Percentiles rank a stretch among this genome's conserved stretches.
These are phyloP conservation scores for Blumeria graminis DNA, from an alignment of 2,329 filamentous ascomycete species.

Conservation along the genomic window DNA sequence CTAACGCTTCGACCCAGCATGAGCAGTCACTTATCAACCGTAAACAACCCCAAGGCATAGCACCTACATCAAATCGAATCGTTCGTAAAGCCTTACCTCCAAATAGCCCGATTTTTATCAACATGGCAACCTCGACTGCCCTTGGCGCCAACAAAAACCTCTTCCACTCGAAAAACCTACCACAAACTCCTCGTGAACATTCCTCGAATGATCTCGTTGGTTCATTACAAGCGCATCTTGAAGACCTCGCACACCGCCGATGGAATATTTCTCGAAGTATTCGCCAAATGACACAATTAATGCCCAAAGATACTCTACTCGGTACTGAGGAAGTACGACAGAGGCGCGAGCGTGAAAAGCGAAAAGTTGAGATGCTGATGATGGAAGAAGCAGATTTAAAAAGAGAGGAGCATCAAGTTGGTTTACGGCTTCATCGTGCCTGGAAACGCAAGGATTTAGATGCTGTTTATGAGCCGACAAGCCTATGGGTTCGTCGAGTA, in stretches of 20 bases:
- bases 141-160: conserved; percentile 6
- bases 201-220: conserved; percentile 39
- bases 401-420: conserved; percentile 56
- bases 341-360: conserved; percentile 30
- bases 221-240: conserved; percentile 39
- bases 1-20: not conserved
- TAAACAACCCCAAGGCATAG: conserved; percentile 9
- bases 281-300: conserved; percentile 52
- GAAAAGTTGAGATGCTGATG: conserved; percentile 40
- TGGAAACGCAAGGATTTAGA: conserved; percentile 53
- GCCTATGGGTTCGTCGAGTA: conserved; percentile 57
- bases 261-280: conserved; percentile 50
- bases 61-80: conserved; percentile 1
- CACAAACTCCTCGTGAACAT: conserved; percentile 32
- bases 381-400: conserved; percentile 47
- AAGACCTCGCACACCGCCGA: conserved; percentile 39
- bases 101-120: conserved; percentile 12
- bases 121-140: conserved; percentile 7
- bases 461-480: conserved; percentile 37
- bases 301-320: conserved; percentile 45
- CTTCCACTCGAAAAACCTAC: conserved; percentile 28
- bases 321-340: conserved; percentile 38
- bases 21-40: conserved; percentile 11
- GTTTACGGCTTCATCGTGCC: conserved; percentile 47
- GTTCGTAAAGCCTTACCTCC: conserved; percentile 11